Evolutionary conservation across 352 stramenopile genomes (phyloP).

Genomic region (Pythium vanterpoolii): DNA sequence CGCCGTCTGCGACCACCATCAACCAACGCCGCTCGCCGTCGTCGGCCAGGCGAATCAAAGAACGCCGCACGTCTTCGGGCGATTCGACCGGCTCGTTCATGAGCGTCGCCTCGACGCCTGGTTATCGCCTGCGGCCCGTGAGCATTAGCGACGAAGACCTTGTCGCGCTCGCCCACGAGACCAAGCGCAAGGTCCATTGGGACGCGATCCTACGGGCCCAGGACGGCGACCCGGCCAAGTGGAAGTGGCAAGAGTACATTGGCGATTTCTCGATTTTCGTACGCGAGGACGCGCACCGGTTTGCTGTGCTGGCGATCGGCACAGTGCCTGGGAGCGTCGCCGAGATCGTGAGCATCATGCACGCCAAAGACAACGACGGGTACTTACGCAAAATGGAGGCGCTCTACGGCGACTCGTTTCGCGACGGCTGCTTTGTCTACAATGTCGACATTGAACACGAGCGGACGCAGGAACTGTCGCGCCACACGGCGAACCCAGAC

Average conservation of each 20-base stretch:
- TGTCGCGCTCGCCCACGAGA: conserved; percentile 7
- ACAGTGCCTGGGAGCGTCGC: conserved; percentile 3
- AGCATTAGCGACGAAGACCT: conserved; percentile 19
- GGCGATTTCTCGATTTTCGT: conserved; percentile 24
- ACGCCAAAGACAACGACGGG: conserved; percentile 7
- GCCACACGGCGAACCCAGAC: not conserved
- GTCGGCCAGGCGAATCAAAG: too few relatives aligned
- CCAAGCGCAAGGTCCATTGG: conserved; percentile 21
- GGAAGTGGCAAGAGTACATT: conserved; percentile 23
- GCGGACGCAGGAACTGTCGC: conserved; percentile 4
- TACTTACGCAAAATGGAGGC: conserved; percentile 22
- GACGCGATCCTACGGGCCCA: conserved; percentile 10
- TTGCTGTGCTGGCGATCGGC: conserved; percentile 21
- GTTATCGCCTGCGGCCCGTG: conserved; percentile 13
- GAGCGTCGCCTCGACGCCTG: conserved; percentile 7
- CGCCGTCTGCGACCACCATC: not conserved
- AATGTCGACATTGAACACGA: conserved; percentile 12
- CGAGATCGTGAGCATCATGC: conserved; percentile 19
- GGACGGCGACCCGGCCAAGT: not conserved
- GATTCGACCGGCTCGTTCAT: conserved; percentile 15
- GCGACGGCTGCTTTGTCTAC: conserved; percentile 18
- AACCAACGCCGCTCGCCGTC: conserved; percentile 12
- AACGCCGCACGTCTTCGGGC: conserved; percentile 11
- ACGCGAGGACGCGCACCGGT: conserved; percentile 8
- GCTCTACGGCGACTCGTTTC: conserved; percentile 19